phyloP scores from a whole-genome alignment of 2,329 filamentous ascomycete genomes.

The Ceratocystis cacaofunesta region DNA sequence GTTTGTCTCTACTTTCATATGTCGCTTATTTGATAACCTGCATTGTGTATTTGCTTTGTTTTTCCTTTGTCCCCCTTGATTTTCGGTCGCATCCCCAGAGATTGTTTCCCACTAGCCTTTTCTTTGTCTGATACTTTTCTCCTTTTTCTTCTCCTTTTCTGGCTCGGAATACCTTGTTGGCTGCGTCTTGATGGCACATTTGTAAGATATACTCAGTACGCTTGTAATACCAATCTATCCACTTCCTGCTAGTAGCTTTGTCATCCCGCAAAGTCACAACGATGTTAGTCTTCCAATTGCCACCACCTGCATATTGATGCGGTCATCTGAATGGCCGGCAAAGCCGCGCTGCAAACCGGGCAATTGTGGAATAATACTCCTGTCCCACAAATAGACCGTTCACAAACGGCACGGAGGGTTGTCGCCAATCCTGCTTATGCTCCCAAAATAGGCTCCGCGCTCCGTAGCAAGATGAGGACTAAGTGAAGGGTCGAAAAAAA shows the following conservation, averaged over 20 bases:
- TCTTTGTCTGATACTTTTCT: neutral
- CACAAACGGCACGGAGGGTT: no score
- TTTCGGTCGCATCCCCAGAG: conserved; percentile 1
- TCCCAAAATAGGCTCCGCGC: neutral
- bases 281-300: no score
- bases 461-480: neutral
- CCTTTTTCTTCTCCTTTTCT: neutral
- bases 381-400: neutral
- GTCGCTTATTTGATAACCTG: neutral
- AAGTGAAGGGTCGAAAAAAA: neutral
- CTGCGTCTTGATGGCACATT: neutral
- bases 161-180: neutral
- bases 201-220: conserved; percentile 10
- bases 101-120: conserved; percentile 1
- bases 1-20: neutral
- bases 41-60: conserved; percentile 1
- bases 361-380: neutral
- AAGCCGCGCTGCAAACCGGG: neutral
- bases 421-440: no score
- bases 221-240: conserved; percentile 15
- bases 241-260: neutral
- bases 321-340: neutral
- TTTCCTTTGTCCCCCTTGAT: neutral
- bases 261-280: no score
- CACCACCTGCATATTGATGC: neutral